Evolutionary conservation across 73 alveolate species (phyloP).

Genomic region (Halteria grandinella): DNA sequence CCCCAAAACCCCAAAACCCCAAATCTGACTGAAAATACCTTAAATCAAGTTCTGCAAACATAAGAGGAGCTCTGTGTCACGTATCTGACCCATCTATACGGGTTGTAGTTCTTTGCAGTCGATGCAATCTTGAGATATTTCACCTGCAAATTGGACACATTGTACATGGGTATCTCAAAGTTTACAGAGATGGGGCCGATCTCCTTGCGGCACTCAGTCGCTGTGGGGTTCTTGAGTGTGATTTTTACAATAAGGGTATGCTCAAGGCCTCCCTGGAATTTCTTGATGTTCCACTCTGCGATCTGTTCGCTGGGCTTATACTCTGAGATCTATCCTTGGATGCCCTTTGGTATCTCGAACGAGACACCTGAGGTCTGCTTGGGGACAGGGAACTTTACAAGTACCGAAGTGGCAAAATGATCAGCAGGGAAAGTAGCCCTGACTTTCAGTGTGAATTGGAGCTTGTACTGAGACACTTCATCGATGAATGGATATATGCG

Average conservation of each 20-base stretch:
- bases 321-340: slow-evolving; percentile 78
- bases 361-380: slow-evolving; percentile 77
- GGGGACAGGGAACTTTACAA: slow-evolving; percentile 85
- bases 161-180: slow-evolving; percentile 98
- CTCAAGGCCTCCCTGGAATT: slow-evolving; percentile 94
- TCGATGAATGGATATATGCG: slow-evolving; percentile 65
- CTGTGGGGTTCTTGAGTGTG: slow-evolving; percentile 61
- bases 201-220: slow-evolving; percentile 78
- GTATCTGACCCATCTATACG: slow-evolving; percentile 90
- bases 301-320: slow-evolving; percentile 81
- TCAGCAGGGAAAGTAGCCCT: slow-evolving; percentile 84
- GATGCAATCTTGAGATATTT: slow-evolving; percentile 81
- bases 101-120: slow-evolving; percentile 68
- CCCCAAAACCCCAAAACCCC: too few species aligned
- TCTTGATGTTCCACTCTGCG: slow-evolving; percentile 92
- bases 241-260: slow-evolving; percentile 74
- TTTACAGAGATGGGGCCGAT: slow-evolving; percentile 97
- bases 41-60: slow-evolving; percentile 79
- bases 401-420: slow-evolving; percentile 75
- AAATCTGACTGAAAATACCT: not conserved
- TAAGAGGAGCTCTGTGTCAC: slow-evolving; percentile 92
- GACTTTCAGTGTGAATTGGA: slow-evolving; percentile 90
- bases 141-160: slow-evolving; percentile 95
- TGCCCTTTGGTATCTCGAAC: slow-evolving; percentile 74
- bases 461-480: slow-evolving; percentile 86